These are phyloP conservation scores for Trifolium fragiferum DNA, from an alignment of 306 rosid species.

Conservation along the genomic window DNA sequence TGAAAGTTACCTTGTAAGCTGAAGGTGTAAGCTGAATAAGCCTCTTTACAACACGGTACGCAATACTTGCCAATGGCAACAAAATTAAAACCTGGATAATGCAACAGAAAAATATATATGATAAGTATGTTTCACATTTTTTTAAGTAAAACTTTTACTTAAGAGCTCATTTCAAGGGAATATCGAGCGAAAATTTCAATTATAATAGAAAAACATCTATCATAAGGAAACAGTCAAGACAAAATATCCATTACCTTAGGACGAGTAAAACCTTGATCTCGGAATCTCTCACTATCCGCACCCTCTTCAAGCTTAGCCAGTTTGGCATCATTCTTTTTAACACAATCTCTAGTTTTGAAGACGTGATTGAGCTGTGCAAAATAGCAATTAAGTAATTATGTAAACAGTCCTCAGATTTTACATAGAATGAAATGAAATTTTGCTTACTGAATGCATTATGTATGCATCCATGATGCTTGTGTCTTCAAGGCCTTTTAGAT, in stretches of 20 bases:
- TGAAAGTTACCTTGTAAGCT: slow-evolving; percentile 71
- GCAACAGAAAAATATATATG: slow-evolving; percentile 24
- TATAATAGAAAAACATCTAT: not conserved
- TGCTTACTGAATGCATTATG: slow-evolving; percentile 79
- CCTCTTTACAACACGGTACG: slow-evolving; percentile 81
- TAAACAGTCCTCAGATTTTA: slow-evolving; percentile 10
- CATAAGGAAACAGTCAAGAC: slow-evolving; percentile 25
- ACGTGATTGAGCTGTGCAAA: slow-evolving; percentile 85
- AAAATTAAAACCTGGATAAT: slow-evolving; percentile 77
- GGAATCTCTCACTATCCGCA: slow-evolving; percentile 58
- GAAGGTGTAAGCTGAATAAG: slow-evolving; percentile 81
- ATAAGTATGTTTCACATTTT: slow-evolving; percentile 19
- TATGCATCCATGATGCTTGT: slow-evolving; percentile 78
- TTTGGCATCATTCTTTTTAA: slow-evolving; percentile 75
- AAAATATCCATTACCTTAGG: slow-evolving; percentile 77
- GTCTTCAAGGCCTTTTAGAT: slow-evolving; percentile 75
- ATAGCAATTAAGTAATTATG: slow-evolving; percentile 33
- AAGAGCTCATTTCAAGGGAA: slow-evolving; percentile 28
- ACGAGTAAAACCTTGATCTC: slow-evolving; percentile 94
- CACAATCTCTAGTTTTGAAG: slow-evolving; percentile 73
- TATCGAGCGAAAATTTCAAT: slow-evolving; percentile 16
- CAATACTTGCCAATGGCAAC: slow-evolving; percentile 75
- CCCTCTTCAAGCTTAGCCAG: slow-evolving; percentile 57
- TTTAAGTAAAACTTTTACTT: slow-evolving; percentile 15
- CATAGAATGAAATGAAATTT: slow-evolving; percentile 39